Evolutionary conservation across 768 basidiomycete genomes (phyloP), one percentile per base, ranked within the genome.

Genomic region (Termitomyces sp.): DNA sequence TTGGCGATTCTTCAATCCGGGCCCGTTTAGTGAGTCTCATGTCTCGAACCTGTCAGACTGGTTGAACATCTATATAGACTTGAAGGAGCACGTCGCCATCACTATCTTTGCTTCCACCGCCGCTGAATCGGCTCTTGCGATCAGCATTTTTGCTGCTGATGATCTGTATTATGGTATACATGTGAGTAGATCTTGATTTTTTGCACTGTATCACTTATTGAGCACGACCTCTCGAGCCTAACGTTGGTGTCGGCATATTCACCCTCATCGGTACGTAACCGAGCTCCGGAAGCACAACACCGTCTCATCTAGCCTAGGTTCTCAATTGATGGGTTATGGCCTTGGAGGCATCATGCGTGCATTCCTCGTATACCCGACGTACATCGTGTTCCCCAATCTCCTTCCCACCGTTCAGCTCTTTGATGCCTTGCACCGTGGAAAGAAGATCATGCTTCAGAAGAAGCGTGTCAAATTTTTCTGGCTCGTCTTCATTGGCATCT

Each of bases 31-130:
- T 73, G 72, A 67, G 66, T 30, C 7, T n/a, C 5, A 42, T 24
- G 32, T 28, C 37, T 35, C 3, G 17, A 17, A 14, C 4, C 21
- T 3, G 5, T 4, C 8, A 19, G 30, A 15, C 21, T 22, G 4
- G 5, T 22, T 35, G 44, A 26, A 10, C 48, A 38, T 26, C 6
- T 2, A 35, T 44, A 12, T 43, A 79, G 77, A 80, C 57, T 70
- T 74, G 63, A 76, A 75, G 63, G 83, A 85, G 60, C 83, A 85
- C 60, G 81, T 83, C 8, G 77, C 77, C 15, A 84, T 85, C 48
- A 82, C 81, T 2, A 82, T 84, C 37, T 81, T 85, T 65, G 68
- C 83, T 1, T 77, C 80, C 19, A 84, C 83, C 0, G 83, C 83
- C 2, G 78, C 81, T 1, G 73, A 75, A 2, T 81, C 81, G 1